Evolutionary conservation across 345 rosid genomes (phyloP).

Genomic region (Bruguiera parviflora): DNA sequence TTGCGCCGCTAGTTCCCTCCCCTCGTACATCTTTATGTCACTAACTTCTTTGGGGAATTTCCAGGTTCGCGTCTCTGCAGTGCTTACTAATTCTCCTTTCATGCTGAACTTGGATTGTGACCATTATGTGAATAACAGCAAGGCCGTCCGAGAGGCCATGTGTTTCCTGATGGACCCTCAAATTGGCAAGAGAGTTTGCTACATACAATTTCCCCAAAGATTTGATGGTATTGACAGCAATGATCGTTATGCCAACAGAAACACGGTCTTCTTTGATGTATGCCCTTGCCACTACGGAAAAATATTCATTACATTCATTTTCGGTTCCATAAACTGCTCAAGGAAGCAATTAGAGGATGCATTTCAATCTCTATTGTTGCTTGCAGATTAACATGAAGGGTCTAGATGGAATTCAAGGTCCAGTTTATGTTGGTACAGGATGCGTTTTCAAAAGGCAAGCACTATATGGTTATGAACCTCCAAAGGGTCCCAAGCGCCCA

Average conservation of each 20-base stretch:
- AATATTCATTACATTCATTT: background rate
- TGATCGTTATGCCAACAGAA: slow-evolving; percentile 36
- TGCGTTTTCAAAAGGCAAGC: slow-evolving; percentile 35
- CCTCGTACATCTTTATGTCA: background rate
- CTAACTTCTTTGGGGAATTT: slow-evolving; percentile 15
- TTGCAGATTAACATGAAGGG: slow-evolving; percentile 39
- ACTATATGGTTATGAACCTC: slow-evolving; percentile 28
- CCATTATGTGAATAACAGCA: slow-evolving; percentile 33
- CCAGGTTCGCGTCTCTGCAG: slow-evolving; percentile 32
- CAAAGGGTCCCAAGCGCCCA: slow-evolving; percentile 56
- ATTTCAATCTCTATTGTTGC: background rate
- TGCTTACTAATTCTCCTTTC: slow-evolving; percentile 35
- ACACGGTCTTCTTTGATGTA: slow-evolving; percentile 37
- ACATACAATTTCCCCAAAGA: slow-evolving; percentile 32
- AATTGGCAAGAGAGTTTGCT: slow-evolving; percentile 29
- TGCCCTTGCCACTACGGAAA: background rate
- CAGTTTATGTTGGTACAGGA: slow-evolving; percentile 36
- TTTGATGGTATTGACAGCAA: slow-evolving; percentile 32
- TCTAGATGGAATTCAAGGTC: slow-evolving; percentile 35
- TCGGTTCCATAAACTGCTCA: background rate
- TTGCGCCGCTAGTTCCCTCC: background rate
- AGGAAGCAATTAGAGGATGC: slow-evolving; percentile 1
- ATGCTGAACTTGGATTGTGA: slow-evolving; percentile 37
- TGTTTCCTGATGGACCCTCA: slow-evolving; percentile 39
- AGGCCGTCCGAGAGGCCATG: slow-evolving; percentile 34